Evolutionary conservation across 495 filamentous ascomycete genomes (phyloP), one percentile per base, ranked within the genome.

Genomic region (Xylaria grammica): DNA sequence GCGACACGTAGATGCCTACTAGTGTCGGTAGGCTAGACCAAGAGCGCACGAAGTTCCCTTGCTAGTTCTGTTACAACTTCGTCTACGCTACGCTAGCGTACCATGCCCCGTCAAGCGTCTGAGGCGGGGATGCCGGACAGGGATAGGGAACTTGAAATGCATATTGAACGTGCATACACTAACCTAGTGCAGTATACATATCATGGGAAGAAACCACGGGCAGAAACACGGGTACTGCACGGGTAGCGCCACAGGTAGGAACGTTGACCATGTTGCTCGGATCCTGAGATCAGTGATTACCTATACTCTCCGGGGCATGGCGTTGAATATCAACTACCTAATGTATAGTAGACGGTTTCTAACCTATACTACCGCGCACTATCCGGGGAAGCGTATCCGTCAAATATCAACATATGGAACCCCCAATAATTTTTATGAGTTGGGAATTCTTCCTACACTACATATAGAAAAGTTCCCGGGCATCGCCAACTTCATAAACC

Each of bases 351-450:
- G 11, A 4, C 11, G 32, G 32, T 36, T 4, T 11, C 40, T 15
- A 6, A 42, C 40, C 40, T 42, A 42, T 6, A 17, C 3, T 42
- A n/a, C n/a, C 11, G 17, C 22, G 26, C 2, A 30, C 29, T 59
- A 42, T 59, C 42, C 30, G 54, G 54, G 54, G 26, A 58, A 45
- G 24, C 29, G 38, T n/a, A 40, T 59, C 56, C 56, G 22, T 48
- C 3, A 7, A 36, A 48, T 46, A 36, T 59, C 27, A 46, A 59
- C 13, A 24, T 59, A 24, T 6, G 56, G 56, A 20, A 59, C 40
- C 56, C 42, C 56, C 24, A n/a, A 34, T 42, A 59, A 22, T n/a
- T 34, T 46, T 48, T 36, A 34, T n/a, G 10, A 26, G n/a, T 22
- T 46, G 3, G 32, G 34, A 1, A 56, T 56, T 20, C 29, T 40